phyloP scores from a whole-genome alignment of 176 grass and related monocot genomes.

The Aegilops umbellulata region DNA sequence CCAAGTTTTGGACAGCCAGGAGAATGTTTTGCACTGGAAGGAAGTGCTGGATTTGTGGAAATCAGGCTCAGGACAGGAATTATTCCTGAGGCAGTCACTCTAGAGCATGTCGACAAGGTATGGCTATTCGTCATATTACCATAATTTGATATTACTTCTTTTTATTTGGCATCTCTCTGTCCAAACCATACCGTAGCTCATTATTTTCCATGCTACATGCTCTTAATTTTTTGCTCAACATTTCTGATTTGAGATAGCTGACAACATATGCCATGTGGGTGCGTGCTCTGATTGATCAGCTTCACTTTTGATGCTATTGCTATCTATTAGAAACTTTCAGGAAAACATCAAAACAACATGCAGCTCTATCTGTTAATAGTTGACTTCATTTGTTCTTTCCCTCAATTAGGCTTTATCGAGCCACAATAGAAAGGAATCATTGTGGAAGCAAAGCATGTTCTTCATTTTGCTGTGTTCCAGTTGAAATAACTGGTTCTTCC shows the following conservation, averaged over 20 bases:
- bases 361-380: background rate
- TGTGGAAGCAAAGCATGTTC: background rate
- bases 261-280: background rate
- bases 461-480: background rate
- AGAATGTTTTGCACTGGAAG: conserved; percentile 86
- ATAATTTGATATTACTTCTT: background rate
- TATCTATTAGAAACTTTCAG: background rate
- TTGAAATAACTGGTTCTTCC: background rate
- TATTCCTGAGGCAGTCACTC: conserved; percentile 64
- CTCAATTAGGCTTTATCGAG: background rate
- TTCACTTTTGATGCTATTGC: background rate
- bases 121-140: background rate
- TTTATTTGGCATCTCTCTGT: background rate
- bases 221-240: background rate
- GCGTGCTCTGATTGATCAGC: background rate
- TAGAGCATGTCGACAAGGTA: conserved; percentile 96
- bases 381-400: background rate
- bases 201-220: background rate
- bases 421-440: background rate
- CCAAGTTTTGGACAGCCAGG: conserved; percentile 97
- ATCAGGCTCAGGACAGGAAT: conserved; percentile 72
- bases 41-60: conserved; percentile 78
- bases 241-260: background rate
- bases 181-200: background rate
- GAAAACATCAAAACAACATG: background rate